Evolutionary conservation across 257 asterid species (phyloP), one percentile per base, ranked within the genome.

Genomic region (Plantago ovata): DNA sequence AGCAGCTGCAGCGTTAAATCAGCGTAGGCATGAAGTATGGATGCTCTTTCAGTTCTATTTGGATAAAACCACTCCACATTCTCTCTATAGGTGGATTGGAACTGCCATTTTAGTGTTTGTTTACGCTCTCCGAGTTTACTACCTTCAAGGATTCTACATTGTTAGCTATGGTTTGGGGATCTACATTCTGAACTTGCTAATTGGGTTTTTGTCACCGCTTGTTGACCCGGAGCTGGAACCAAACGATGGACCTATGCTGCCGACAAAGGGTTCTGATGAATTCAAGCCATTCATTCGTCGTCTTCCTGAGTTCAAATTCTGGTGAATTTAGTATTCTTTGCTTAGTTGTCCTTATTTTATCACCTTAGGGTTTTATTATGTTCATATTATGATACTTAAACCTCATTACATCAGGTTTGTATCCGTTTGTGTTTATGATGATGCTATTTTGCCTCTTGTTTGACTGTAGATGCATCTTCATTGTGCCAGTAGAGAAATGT

Each of bases 221-320:
- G 98, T 87, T 73, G 98, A 91, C 66, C 96, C 96, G 2, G 95
- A 87, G 77, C 20, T 85, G 63, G 98, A 91, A 55, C 78, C 69
- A 21, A 38, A 78, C 9, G 96, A 85, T 67, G 98, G 96, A 16
- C 96, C 96, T 18, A 14, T 78, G 70, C 76, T 91, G 41, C 98
- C 98, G 9, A 91, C 96, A 9, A 91, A 85, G 79, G 98, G 98
- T 63, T 91, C 98, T 13, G 98, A 91, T 61, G 98, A 91, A 71
- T 91, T 87, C 80, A 87, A 85, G 78, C 96, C 98, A 56, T 91
- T 91, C 71, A 85, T 91, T 64, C 96, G 98, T 18, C 98, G 98
- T 38, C 98, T 91, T 69, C 98, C 98, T 9, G 98, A 86, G 77
- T 90, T 90, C 70, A 90, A 90, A 78, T 90, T 87, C 85, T 90